Percentiles rank a stretch among this genome's conserved stretches.
Conservation (phyloP, 352 stramenopile genomes). For the Pythium grandisporangium region DNA sequence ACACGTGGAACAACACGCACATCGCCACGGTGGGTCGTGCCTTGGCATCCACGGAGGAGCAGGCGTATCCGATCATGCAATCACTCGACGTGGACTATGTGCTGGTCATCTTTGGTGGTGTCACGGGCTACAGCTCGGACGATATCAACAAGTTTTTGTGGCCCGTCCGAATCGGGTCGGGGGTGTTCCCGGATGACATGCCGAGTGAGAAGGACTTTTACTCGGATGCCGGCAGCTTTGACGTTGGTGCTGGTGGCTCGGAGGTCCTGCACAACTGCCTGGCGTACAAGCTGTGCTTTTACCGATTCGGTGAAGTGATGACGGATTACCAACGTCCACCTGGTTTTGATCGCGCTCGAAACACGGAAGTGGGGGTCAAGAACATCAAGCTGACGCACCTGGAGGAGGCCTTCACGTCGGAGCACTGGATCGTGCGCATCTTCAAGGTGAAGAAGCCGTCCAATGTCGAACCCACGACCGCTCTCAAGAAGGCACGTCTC, state of each 20-base stretch:
- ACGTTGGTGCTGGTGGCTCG: conserved; percentile 71
- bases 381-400: conserved; percentile 87
- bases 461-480: conserved; percentile 68
- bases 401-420: conserved; percentile 92
- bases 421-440: conserved; percentile 94
- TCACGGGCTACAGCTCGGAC: conserved; percentile 81
- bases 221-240: conserved; percentile 71
- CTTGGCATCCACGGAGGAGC: conserved; percentile 54
- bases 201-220: conserved; percentile 83
- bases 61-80: conserved; percentile 58
- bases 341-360: conserved; percentile 83
- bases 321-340: conserved; percentile 73
- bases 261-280: conserved; percentile 88
- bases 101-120: conserved; percentile 65
- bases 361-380: conserved; percentile 85
- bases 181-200: conserved; percentile 82
- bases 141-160: conserved; percentile 93
- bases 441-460: conserved; percentile 90
- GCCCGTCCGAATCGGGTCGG: conserved; percentile 88
- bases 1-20: conserved; percentile 97
- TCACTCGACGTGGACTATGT: conserved; percentile 80
- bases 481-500: conserved; percentile 50
- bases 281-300: conserved; percentile 92
- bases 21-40: conserved; percentile 91
- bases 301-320: conserved; percentile 87